phyloP scores from a whole-genome alignment of 176 grass and related monocot species.

The Aegilops tauschii region DNA sequence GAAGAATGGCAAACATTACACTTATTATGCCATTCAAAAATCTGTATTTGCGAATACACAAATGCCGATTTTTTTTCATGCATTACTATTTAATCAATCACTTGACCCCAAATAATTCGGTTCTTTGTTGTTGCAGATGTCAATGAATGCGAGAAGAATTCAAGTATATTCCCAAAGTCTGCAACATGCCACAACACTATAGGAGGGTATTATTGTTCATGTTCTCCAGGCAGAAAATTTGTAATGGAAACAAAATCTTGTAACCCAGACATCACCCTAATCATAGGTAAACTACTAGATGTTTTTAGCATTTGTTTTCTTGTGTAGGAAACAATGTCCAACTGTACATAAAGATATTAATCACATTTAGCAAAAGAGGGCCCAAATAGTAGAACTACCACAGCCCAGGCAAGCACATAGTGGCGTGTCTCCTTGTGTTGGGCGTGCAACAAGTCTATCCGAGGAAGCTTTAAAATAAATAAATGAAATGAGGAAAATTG shows the following conservation, averaged over 20 bases:
- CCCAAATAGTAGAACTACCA: not conserved
- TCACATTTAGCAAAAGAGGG: not conserved
- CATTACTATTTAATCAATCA: not conserved
- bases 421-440: not conserved
- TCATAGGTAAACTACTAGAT: conserved; percentile 16
- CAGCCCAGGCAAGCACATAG: not conserved
- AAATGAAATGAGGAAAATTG: no score
- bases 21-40: not conserved
- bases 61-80: not conserved
- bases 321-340: not conserved
- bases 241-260: conserved; percentile 12
- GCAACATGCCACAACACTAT: conserved; percentile 4
- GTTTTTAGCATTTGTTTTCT: not conserved
- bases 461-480: no score
- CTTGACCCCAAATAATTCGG: not conserved
- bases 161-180: not conserved
- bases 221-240: conserved; percentile 28
- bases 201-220: not conserved
- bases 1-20: not conserved
- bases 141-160: not conserved
- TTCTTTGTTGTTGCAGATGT: not conserved
- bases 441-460: not conserved
- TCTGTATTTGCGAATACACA: not conserved
- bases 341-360: not conserved
- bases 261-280: conserved; percentile 21